A percentile compares a stretch with the other conserved stretches of the same genome.
These are phyloP conservation scores for Daucus carota DNA, from an alignment of 129 eudicot genomes.

Conservation along the genomic window DH1_v3.0 NC_030382.2:54200001-54200500, in stretches of 20 bases:
- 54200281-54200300: background rate
- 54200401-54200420: background rate
- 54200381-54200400: background rate
- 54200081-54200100: background rate
- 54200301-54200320: background rate
- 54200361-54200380: no score
- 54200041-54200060: background rate
- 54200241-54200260: background rate
- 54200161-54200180: no score
- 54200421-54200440: background rate
- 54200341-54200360: background rate
- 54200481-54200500: background rate
- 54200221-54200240: background rate
- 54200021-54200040: no score
- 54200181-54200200: background rate
- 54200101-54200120: background rate
- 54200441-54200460: background rate
- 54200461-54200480: background rate
- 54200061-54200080: background rate
- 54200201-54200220: background rate
- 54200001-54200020: background rate
- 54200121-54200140: background rate
- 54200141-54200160: background rate
- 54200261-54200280: background rate
- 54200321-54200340: background rate